A percentile compares a stretch with the other conserved stretches of the same genome.
These are phyloP conservation scores for Apiospora aurea DNA, from an alignment of 2,329 filamentous ascomycete species.

Conservation along the genomic window DNA sequence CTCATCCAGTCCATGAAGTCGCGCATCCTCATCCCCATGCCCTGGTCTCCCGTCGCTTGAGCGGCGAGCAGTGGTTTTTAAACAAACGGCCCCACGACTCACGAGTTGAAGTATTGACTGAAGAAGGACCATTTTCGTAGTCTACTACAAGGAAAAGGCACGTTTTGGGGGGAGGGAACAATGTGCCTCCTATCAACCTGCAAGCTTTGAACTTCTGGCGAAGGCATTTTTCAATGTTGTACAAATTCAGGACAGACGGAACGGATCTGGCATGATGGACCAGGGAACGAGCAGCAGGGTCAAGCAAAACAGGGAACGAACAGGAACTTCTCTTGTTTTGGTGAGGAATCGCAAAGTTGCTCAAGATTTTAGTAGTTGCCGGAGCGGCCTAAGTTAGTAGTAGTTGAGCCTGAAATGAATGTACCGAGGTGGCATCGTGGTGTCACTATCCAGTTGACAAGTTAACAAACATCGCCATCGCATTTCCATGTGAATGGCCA, in stretches of 20 bases:
- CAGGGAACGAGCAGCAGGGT: neutral
- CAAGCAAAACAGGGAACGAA: constrained; percentile 24
- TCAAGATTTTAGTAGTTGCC: constrained; percentile 2
- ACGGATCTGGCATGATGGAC: neutral
- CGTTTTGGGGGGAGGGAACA: neutral
- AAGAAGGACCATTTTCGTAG: neutral
- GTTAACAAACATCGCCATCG: neutral
- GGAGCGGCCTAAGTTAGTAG: neutral
- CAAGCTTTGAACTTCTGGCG: constrained; percentile 26
- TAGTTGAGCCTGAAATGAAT: constrained; percentile 13
- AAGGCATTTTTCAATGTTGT: neutral
- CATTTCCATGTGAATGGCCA: neutral
- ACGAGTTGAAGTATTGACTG: neutral
- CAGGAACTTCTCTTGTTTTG: neutral
- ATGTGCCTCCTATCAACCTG: neutral
- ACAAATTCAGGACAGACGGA: neutral
- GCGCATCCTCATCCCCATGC: constrained; percentile 89
- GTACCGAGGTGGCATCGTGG: neutral
- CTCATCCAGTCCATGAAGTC: constrained; percentile 98
- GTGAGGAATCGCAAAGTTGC: neutral
- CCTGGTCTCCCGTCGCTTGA: constrained; percentile 92
- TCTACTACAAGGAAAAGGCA: neutral
- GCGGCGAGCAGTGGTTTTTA: neutral
- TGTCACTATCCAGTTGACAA: neutral
- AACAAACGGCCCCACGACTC: neutral